Percentiles rank a stretch among this genome's conserved stretches.
These are phyloP conservation scores for Pestalotiopsis sp. DNA, from an alignment of 2,329 filamentous ascomycete species.

Conservation along the genomic window DNA sequence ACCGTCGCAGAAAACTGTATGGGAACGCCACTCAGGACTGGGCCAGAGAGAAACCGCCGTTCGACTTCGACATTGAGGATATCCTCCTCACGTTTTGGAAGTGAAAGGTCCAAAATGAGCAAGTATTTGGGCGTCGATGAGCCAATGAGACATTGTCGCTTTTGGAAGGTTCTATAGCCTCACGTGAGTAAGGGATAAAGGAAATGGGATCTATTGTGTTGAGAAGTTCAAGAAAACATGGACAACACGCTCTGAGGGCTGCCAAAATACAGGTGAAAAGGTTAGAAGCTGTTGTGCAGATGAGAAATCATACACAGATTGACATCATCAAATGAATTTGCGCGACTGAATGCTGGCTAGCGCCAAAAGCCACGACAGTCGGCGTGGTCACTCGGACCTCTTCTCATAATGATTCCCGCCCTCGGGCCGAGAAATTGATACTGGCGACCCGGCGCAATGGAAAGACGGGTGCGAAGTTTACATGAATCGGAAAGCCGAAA, in stretches of 20 bases:
- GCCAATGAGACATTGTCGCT: no score
- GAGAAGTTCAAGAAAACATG: no score
- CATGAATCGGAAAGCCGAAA: not conserved
- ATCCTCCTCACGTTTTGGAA: not conserved
- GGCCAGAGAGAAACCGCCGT: constrained; percentile 2
- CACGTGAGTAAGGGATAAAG: no score
- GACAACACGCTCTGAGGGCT: no score
- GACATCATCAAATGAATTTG: no score
- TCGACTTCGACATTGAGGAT: not conserved
- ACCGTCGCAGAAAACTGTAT: not conserved
- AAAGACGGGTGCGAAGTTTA: not conserved
- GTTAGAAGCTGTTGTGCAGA: no score
- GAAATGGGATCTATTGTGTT: no score
- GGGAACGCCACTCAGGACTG: constrained; percentile 1
- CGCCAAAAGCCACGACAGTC: not conserved
- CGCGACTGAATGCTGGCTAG: not conserved
- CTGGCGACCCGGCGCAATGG: not conserved
- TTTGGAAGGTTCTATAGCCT: no score
- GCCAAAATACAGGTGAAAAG: no score
- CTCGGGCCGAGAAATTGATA: not conserved
- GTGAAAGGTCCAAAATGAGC: not conserved
- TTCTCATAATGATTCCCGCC: not conserved
- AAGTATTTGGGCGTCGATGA: not conserved
- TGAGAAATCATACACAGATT: no score
- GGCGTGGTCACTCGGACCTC: not conserved